Conservation (phyloP, 257 asterid species). For the Ajuga chamaepitys region DNA sequence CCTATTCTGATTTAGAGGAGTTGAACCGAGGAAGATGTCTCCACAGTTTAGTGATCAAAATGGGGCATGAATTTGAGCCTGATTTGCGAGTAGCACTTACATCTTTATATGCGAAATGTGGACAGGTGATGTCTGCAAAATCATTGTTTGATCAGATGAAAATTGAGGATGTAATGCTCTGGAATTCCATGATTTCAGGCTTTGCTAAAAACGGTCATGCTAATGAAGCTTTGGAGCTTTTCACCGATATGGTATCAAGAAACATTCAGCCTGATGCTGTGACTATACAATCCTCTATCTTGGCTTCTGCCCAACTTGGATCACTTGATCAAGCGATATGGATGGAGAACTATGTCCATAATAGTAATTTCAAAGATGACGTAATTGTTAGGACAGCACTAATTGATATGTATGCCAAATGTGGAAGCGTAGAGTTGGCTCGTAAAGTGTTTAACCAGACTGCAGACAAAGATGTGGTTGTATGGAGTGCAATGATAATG, state of each 20-base stretch:
- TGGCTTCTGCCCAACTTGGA: conserved; percentile 54
- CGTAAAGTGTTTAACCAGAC: conserved; percentile 36
- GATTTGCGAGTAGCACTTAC: conserved; percentile 48
- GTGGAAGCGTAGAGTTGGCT: conserved; percentile 57
- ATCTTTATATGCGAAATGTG: conserved; percentile 53
- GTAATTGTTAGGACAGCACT: conserved; percentile 34
- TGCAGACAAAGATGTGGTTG: conserved; percentile 35
- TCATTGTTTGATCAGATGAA: conserved; percentile 33
- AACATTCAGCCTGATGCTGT: conserved; percentile 37
- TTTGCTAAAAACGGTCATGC: conserved; percentile 53
- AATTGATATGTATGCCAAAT: conserved; percentile 61
- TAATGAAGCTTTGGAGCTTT: conserved; percentile 47
- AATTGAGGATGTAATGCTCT: conserved; percentile 30
- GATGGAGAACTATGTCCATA: conserved; percentile 34
- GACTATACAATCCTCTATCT: conserved; percentile 41
- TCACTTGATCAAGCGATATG: conserved; percentile 53
- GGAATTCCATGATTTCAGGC: conserved; percentile 69
- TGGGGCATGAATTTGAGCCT: conserved; percentile 42
- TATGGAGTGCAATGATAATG: conserved; percentile 66
- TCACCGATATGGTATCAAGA: conserved; percentile 33
- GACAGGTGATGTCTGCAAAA: conserved; percentile 39
- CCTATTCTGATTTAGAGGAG: conserved; percentile 50
- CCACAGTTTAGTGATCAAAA: conserved; percentile 41
- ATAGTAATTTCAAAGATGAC: conserved; percentile 25
- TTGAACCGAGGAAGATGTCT: conserved; percentile 46